A percentile compares a stretch with the other conserved stretches of the same genome.
phyloP scores from a whole-genome alignment of 192 early-diverging fungal species.

The Umbelopsis ramanniana region DNA sequence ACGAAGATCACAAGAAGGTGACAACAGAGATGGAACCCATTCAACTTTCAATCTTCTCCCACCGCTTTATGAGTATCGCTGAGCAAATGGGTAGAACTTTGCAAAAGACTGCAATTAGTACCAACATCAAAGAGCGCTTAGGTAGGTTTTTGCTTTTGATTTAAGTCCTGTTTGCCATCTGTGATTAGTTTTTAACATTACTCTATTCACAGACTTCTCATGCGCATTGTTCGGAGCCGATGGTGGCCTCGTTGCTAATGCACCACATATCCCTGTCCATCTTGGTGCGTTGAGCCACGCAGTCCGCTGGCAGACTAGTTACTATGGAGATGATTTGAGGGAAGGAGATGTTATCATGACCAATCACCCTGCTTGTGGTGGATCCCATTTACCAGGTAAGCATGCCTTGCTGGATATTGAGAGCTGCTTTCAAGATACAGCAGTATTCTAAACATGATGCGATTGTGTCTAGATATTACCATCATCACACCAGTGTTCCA shows the following conservation, averaged over 20 bases:
- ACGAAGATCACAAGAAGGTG: slow-evolving; percentile 42
- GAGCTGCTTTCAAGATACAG: too few species aligned
- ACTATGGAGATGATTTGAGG: slow-evolving; percentile 64
- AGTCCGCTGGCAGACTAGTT: slow-evolving; percentile 88
- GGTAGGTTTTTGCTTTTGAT: slow-evolving; percentile 8
- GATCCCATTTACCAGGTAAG: slow-evolving; percentile 83
- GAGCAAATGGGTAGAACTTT: slow-evolving; percentile 97
- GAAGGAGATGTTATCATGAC: slow-evolving; percentile 95
- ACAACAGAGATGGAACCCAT: slow-evolving; percentile 83
- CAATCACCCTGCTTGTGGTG: slow-evolving; percentile 95
- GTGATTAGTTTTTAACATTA: not conserved
- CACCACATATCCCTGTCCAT: slow-evolving; percentile 93
- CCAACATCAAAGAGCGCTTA: slow-evolving; percentile 98
- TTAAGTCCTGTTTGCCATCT: not conserved
- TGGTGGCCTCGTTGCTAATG: slow-evolving; percentile 83
- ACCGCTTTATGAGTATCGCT: slow-evolving; percentile 98
- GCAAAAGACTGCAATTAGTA: slow-evolving; percentile 93
- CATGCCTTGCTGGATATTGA: not conserved
- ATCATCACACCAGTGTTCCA: slow-evolving; percentile 95
- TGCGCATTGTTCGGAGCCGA: slow-evolving; percentile 94
- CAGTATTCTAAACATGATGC: not conserved
- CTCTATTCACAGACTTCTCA: slow-evolving; percentile 73
- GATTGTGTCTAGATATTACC: slow-evolving; percentile 71
- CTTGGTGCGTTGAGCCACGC: slow-evolving; percentile 94
- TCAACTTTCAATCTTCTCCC: slow-evolving; percentile 87